Conservation (phyloP, 306 rosid genomes). For the Lithocarpus polystachyus region DNA sequence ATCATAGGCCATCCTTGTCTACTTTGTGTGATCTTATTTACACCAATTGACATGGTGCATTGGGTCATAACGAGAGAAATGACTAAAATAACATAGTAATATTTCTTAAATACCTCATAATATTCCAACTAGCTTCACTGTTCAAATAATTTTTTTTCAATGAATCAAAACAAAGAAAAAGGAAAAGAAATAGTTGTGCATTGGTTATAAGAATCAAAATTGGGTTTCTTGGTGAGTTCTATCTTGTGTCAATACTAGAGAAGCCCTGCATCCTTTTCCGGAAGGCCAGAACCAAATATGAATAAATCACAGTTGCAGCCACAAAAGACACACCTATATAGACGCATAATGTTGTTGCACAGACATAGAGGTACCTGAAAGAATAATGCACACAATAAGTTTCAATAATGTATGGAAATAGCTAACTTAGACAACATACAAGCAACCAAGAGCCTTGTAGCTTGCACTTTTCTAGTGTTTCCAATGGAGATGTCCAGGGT, state of each 20-base stretch:
- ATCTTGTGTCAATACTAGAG: constrained; percentile 19
- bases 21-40: no score
- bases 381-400: constrained; percentile 12
- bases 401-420: constrained; percentile 14
- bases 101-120: background rate
- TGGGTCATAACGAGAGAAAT: no score
- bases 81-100: no score
- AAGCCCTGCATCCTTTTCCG: constrained; percentile 35
- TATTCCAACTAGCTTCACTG: background rate
- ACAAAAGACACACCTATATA: constrained; percentile 57
- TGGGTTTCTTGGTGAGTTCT: constrained; percentile 18
- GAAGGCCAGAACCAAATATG: constrained; percentile 49
- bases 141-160: background rate
- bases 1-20: no score
- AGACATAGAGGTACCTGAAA: constrained; percentile 75
- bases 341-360: constrained; percentile 64
- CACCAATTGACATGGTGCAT: no score
- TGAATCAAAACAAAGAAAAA: background rate
- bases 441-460: background rate
- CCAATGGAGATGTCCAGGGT: no score
- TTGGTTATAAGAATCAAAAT: constrained; percentile 9
- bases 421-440: background rate
- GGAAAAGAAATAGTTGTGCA: background rate
- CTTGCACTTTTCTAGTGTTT: no score
- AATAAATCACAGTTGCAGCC: constrained; percentile 54